Conservation (phyloP, 1,284 basidiomycete species). For the Pyrrhoderma lamaoense region DNA sequence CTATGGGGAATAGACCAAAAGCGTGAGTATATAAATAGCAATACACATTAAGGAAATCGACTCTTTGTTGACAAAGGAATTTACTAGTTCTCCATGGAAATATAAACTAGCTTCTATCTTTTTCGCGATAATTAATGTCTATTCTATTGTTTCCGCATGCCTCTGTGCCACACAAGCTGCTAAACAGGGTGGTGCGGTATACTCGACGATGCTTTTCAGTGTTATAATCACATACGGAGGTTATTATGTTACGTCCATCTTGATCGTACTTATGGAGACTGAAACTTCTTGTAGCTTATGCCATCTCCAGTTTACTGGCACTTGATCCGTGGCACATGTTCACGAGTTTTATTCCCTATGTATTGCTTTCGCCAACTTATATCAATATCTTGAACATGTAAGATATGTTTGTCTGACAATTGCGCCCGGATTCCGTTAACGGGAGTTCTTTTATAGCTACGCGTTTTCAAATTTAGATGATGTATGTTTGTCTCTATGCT, state of each 20-base stretch:
- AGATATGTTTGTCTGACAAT: conserved; percentile 25
- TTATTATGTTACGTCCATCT: conserved; percentile 28
- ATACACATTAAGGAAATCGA: conserved; percentile 5
- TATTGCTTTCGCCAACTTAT: conserved; percentile 84
- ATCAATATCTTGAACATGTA: conserved; percentile 84
- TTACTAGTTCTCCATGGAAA: conserved; percentile 68
- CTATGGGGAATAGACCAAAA: conserved; percentile 94
- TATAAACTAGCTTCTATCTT: conserved; percentile 76
- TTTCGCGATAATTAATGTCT: conserved; percentile 76
- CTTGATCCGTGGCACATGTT: conserved; percentile 93
- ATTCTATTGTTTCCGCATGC: conserved; percentile 72
- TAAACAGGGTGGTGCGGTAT: conserved; percentile 53
- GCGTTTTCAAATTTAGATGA: conserved; percentile 81
- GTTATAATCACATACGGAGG: conserved; percentile 81
- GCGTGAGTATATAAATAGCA: conserved; percentile 42
- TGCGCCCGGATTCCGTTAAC: no score
- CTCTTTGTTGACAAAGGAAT: neutral
- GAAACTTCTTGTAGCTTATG: conserved; percentile 45
- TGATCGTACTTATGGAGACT: neutral
- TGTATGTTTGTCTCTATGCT: conserved; percentile 32
- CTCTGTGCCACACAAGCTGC: conserved; percentile 69
- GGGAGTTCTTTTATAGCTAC: conserved; percentile 47
- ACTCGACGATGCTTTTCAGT: conserved; percentile 78
- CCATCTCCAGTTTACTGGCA: conserved; percentile 74
- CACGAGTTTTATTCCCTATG: conserved; percentile 85